Base-by-base conservation (phyloP, 2,329 filamentous ascomycete species). In the Graphiopsis chlorocephala region DNA sequence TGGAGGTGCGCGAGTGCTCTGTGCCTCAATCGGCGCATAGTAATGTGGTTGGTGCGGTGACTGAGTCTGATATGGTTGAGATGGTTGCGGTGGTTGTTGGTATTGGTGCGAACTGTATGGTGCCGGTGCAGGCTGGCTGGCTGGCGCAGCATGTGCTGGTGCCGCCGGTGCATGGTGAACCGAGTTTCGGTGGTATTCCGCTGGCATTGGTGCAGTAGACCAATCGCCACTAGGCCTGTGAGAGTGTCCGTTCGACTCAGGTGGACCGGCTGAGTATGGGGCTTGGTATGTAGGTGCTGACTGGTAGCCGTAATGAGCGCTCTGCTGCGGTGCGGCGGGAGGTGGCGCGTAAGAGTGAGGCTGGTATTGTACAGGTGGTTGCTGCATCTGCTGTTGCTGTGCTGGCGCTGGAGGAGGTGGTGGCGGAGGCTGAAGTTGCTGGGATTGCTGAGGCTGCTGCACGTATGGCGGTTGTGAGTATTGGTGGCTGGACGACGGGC, bases 171-270 rank as follows among this genome's bases (percentile, higher is more conserved):
- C 75, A 61, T 76, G 77, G 64, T 76, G 75, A 35, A 79, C 67
- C n/a, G 79, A 80, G 15, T 75, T 68, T 12, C 79, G 77, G 38
- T 79, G 78, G 68, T 78, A 78, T 35, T 81, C 79, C 17, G 55
- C 12, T 35, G 63, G 25, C 26, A 66, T 62, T 8, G 72, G 66
- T 33, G 75, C 71, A 28, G 73, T 72, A 23, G 72, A 63, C 64
- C 80, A 80, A 15, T 80, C 79, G 14, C 78, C 69, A 55, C 76
- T 76, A 50, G 77, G 74, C 62, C 78, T 78, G 25, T 78, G 77
- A 31, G 73, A 68, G 29, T 76, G 69, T 17, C 64, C 60, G 7
- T 47, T 65, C 11, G 63, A 20, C n/a, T 73, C 72, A 35, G 69
- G 70, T 11, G 66, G 28, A 42, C 59, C 56, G 20, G 75, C 38